Percentiles rank a stretch among this genome's conserved stretches.
These are phyloP conservation scores for Penicillium digitatum DNA, from an alignment of 2,329 filamentous ascomycete genomes.

Conservation along the genomic window DNA sequence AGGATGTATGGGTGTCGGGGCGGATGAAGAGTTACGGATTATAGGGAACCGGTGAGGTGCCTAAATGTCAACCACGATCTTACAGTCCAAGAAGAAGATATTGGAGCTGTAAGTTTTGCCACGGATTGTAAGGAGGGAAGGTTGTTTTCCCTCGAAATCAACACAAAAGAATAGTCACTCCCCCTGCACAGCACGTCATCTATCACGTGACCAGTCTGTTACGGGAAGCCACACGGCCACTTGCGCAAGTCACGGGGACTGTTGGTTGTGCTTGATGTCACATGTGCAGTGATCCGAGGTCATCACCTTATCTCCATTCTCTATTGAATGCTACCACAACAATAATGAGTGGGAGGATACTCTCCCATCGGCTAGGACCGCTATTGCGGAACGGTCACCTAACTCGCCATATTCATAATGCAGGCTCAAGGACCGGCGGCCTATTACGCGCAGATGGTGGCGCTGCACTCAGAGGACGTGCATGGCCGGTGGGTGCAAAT, in stretches of 20 bases:
- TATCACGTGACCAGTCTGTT: constrained; percentile 31
- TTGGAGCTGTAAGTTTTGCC: neutral
- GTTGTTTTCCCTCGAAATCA: neutral
- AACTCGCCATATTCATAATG: constrained; percentile 61
- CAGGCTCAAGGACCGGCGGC: constrained; percentile 60
- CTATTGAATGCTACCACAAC: constrained; percentile 37
- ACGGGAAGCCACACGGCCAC: constrained; percentile 31
- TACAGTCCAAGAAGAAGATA: neutral
- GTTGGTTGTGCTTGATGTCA: constrained; percentile 21
- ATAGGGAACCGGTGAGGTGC: constrained; percentile 8
- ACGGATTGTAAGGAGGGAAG: neutral
- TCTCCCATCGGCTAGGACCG: constrained; percentile 68
- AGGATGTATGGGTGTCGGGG: constrained; percentile 4
- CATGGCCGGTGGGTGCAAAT: constrained; percentile 73
- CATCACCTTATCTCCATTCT: constrained; percentile 10
- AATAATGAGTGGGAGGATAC: constrained; percentile 68
- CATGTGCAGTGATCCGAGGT: constrained; percentile 10
- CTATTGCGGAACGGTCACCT: constrained; percentile 59
- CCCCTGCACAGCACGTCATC: constrained; percentile 27
- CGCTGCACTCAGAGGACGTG: constrained; percentile 58
- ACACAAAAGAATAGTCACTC: constrained; percentile 15
- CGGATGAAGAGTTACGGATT: constrained; percentile 21
- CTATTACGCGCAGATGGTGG: constrained; percentile 64
- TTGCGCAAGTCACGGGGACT: constrained; percentile 33
- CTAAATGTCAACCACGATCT: constrained; percentile 4